Conservation (phyloP, 306 rosid genomes). For the Comarum palustre region DNA sequence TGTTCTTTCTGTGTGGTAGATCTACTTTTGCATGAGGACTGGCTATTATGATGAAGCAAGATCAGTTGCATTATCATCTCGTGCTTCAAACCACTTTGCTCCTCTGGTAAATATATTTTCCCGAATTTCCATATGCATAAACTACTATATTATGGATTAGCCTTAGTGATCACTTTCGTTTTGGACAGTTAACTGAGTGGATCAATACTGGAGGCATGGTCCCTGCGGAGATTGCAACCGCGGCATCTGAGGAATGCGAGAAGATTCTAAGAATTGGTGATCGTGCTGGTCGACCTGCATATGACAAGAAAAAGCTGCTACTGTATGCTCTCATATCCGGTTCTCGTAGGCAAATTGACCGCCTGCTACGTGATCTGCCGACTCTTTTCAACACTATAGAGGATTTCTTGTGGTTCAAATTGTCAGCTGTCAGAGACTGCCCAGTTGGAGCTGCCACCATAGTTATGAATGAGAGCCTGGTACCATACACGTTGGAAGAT, state of each 20-base stretch:
- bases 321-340: constrained; percentile 90
- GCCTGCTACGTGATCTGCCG: constrained; percentile 80
- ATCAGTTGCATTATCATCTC: constrained; percentile 73
- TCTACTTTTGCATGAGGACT: constrained; percentile 93
- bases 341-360: constrained; percentile 86
- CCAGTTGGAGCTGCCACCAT: constrained; percentile 65
- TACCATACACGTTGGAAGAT: constrained; percentile 90
- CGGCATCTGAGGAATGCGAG: constrained; percentile 93
- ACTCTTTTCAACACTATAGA: constrained; percentile 82
- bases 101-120: constrained; percentile 58
- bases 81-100: constrained; percentile 83
- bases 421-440: constrained; percentile 86
- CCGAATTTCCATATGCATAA: constrained; percentile 1
- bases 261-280: constrained; percentile 89
- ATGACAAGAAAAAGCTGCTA: constrained; percentile 90
- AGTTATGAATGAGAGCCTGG: constrained; percentile 72
- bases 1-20: constrained; percentile 41
- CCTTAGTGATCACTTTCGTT: constrained; percentile 22
- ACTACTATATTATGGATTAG: constrained; percentile 15
- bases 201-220: constrained; percentile 81
- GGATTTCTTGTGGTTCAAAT: constrained; percentile 96
- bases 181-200: constrained; percentile 89
- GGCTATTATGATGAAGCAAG: constrained; percentile 95
- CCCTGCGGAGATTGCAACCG: constrained; percentile 59
- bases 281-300: constrained; percentile 82